phyloP scores from a whole-genome alignment of 768 basidiomycete genomes.

The Lyophyllum shimeji region DNA sequence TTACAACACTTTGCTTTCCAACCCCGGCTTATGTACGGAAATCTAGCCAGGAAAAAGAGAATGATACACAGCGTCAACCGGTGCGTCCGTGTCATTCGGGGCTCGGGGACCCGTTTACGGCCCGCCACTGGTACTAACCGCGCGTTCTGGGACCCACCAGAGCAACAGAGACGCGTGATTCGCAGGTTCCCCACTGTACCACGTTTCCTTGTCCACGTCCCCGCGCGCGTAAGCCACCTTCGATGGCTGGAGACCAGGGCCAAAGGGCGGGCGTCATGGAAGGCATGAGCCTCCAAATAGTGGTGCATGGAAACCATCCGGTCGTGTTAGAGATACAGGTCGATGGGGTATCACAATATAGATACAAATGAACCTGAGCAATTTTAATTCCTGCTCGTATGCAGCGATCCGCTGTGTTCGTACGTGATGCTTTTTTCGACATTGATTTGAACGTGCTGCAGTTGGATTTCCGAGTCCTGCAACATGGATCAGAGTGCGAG shows the following conservation, averaged over 20 bases:
- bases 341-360: not conserved
- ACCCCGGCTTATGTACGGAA: conserved; percentile 42
- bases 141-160: conserved; percentile 34
- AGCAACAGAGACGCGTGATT: conserved; percentile 15
- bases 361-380: not conserved
- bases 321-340: not conserved
- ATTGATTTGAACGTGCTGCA: conserved; percentile 18
- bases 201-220: no score
- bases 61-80: conserved; percentile 42
- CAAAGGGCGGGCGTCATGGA: conserved; percentile 40
- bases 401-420: conserved; percentile 1
- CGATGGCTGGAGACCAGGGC: conserved; percentile 40
- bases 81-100: conserved; percentile 41
- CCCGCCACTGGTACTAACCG: conserved; percentile 41
- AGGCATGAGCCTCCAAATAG: conserved; percentile 25
- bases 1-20: conserved; percentile 43
- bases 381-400: not conserved
- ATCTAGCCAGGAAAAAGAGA: conserved; percentile 42
- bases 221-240: conserved; percentile 40
- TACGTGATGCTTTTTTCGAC: conserved; percentile 22
- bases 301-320: not conserved
- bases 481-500: not conserved
- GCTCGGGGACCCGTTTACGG: conserved; percentile 39
- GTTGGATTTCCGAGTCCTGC: conserved; percentile 4
- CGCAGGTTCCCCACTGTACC: no score